These are phyloP conservation scores for Coniophora puteana DNA, from an alignment of 1,284 basidiomycete genomes.

Conservation along the genomic window DNA sequence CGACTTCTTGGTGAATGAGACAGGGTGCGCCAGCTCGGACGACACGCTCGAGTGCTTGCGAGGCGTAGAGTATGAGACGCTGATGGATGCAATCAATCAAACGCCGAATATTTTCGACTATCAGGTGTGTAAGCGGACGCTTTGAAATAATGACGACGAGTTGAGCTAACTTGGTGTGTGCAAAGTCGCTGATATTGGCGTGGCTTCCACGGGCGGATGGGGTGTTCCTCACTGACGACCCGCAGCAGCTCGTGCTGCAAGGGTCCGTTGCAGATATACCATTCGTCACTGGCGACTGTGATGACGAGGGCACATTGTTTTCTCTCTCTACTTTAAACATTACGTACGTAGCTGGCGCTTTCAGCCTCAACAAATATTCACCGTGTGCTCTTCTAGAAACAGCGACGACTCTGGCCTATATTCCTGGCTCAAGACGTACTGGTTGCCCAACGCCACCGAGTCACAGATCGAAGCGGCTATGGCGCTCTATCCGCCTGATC, in stretches of 20 bases:
- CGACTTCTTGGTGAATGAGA: constrained; percentile 27
- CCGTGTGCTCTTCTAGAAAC: background rate
- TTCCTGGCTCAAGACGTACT: constrained; percentile 16
- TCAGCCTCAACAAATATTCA: background rate
- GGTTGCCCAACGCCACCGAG: constrained; percentile 15
- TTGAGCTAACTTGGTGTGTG: background rate
- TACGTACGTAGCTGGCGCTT: constrained; percentile 21
- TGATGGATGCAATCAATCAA: constrained; percentile 28
- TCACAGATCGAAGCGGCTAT: constrained; percentile 17
- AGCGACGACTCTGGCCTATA: constrained; percentile 10
- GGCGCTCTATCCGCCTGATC: constrained; percentile 22
- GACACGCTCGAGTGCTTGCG: constrained; percentile 42
- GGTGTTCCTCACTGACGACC: constrained; percentile 27
- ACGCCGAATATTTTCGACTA: constrained; percentile 24
- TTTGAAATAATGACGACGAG: background rate
- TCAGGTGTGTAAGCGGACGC: constrained; percentile 15
- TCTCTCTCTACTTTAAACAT: constrained; percentile 21
- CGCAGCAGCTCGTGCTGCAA: constrained; percentile 20
- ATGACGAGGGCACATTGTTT: constrained; percentile 33
- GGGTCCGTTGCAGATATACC: constrained; percentile 29
- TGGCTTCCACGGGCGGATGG: constrained; percentile 39
- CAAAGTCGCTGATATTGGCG: constrained; percentile 18
- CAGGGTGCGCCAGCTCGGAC: constrained; percentile 25
- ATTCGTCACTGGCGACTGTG: constrained; percentile 25
- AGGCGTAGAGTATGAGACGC: constrained; percentile 24